Conservation (phyloP, 306 rosid species). For the Dalbergia oliveri region DNA sequence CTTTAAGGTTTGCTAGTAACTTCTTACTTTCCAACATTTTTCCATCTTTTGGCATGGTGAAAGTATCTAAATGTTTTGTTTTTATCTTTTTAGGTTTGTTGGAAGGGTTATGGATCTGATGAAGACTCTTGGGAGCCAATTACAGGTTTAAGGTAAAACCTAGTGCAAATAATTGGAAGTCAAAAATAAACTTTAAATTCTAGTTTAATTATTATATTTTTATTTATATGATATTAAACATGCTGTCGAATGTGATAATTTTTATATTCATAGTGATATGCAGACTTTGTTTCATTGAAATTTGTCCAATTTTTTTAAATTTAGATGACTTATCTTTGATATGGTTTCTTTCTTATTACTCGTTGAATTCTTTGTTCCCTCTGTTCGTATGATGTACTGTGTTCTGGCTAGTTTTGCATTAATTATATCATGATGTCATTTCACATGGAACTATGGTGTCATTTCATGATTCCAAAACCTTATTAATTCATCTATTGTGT, state of each 20-base stretch:
- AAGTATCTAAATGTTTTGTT: background rate
- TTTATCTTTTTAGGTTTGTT: conserved; percentile 59
- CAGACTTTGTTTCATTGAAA: background rate
- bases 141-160: conserved; percentile 60
- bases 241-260: background rate
- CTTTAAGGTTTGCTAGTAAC: conserved; percentile 60
- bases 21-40: too few relatives aligned
- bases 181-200: background rate
- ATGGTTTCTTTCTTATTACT: background rate
- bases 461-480: background rate
- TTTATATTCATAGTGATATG: background rate
- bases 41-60: background rate
- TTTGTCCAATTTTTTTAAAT: background rate
- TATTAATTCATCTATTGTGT: background rate
- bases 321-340: background rate
- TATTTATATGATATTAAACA: background rate
- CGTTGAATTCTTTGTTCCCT: background rate
- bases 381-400: background rate
- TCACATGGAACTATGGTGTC: background rate
- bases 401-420: too few relatives aligned
- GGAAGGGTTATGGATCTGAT: conserved; percentile 80
- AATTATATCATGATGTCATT: background rate
- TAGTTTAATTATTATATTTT: background rate
- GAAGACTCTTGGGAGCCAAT: conserved; percentile 90
- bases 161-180: background rate